Evolutionary conservation across 768 basidiomycete species (phyloP).

Genomic region (Hydnum rufescens): DNA sequence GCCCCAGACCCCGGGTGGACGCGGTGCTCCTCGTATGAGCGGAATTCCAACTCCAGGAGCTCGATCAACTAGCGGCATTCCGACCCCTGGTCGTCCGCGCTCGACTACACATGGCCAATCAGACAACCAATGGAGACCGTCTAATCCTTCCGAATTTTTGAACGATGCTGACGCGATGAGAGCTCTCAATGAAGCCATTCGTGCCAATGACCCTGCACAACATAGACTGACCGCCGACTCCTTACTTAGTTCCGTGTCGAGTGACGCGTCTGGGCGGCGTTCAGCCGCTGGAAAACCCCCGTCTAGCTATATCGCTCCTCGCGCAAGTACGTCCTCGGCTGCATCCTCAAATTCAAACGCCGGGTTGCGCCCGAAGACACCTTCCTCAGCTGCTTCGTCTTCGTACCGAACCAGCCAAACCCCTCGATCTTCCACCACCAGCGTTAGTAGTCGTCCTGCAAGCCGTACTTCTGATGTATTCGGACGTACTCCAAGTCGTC

Average conservation of each 20-base stretch:
- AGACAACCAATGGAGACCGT: too few species aligned
- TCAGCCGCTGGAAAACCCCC: not conserved
- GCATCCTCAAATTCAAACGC: constrained; percentile 28
- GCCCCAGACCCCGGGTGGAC: too few species aligned
- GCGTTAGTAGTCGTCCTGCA: constrained; percentile 24
- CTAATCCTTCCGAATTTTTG: not conserved
- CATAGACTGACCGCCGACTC: constrained; percentile 25
- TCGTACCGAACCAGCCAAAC: constrained; percentile 1
- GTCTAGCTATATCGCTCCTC: constrained; percentile 10
- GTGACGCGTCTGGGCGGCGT: not conserved
- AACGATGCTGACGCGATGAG: constrained; percentile 38
- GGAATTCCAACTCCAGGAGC: not conserved
- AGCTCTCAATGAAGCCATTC: constrained; percentile 65
- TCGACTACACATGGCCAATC: not conserved
- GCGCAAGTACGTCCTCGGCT: constrained; percentile 38
- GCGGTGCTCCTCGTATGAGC: not conserved
- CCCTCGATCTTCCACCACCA: constrained; percentile 16
- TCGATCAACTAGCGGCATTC: not conserved
- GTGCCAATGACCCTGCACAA: constrained; percentile 57
- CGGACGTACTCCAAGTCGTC: constrained; percentile 24
- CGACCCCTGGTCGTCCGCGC: not conserved
- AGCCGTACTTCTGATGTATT: constrained; percentile 50
- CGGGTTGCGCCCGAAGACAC: constrained; percentile 28
- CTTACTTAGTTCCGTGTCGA: not conserved
- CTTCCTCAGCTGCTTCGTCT: constrained; percentile 14